A percentile compares a stretch with the other conserved stretches of the same genome.
phyloP scores from a whole-genome alignment of 208 protist species.

The Porcisia deanei region DNA sequence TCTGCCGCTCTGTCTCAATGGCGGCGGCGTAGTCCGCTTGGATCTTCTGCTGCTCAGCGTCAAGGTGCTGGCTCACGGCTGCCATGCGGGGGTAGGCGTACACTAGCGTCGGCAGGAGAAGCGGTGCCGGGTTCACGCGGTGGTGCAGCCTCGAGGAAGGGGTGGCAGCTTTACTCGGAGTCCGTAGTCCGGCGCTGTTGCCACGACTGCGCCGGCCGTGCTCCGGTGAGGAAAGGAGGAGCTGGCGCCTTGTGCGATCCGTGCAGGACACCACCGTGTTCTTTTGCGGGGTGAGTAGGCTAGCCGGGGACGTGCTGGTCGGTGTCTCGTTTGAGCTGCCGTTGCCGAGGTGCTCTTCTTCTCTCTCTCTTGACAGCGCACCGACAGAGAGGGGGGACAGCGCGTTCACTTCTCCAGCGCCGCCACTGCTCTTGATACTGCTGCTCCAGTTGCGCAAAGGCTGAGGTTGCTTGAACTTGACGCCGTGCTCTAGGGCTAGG shows the following conservation, averaged over 20 bases:
- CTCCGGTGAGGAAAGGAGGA: constrained; percentile 32
- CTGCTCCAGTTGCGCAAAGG: background rate
- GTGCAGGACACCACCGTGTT: constrained; percentile 7
- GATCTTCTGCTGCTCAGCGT: constrained; percentile 34
- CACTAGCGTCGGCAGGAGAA: constrained; percentile 30
- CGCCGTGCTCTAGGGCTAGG: constrained; percentile 19
- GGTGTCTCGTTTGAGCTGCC: background rate
- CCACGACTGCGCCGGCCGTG: constrained; percentile 30
- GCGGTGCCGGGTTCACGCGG: constrained; percentile 5
- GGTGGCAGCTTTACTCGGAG: background rate
- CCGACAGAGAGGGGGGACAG: background rate
- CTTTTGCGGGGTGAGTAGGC: background rate
- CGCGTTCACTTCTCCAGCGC: background rate
- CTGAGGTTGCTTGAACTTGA: background rate
- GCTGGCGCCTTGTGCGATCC: constrained; percentile 19
- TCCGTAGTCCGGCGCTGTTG: background rate
- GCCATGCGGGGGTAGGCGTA: constrained; percentile 41
- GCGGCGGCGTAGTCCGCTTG: constrained; percentile 35
- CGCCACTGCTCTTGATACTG: background rate
- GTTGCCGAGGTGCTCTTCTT: background rate
- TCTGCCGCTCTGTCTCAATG: constrained; percentile 31
- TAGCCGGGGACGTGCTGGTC: background rate
- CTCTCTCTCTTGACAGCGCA: background rate
- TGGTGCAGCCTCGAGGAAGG: background rate
- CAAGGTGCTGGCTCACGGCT: constrained; percentile 39